Evolutionary conservation across 2,329 filamentous ascomycete genomes (phyloP).

Genomic region (Monosporascus sp.): DNA sequence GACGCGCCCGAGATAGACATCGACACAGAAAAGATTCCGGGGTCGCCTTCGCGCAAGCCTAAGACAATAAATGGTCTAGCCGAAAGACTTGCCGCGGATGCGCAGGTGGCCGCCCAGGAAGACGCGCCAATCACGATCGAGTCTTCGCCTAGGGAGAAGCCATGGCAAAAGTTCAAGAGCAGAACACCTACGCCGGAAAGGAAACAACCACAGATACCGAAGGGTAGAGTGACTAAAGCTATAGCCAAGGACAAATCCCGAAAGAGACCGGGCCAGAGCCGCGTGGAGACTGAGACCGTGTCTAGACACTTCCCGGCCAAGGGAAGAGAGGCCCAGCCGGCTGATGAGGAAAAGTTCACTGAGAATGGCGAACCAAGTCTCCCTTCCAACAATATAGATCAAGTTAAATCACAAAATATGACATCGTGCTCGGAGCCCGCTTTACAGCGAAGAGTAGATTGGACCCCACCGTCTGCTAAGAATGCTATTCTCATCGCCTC

Average conservation of each 20-base stretch:
- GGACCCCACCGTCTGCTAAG: constrained; percentile 59
- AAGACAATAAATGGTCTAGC: constrained; percentile 9
- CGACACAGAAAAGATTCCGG: constrained; percentile 21
- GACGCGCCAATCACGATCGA: constrained; percentile 10
- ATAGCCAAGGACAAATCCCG: constrained; percentile 14
- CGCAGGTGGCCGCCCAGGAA: constrained; percentile 7
- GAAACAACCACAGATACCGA: constrained; percentile 6
- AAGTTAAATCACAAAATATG: not conserved
- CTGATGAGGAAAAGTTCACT: constrained; percentile 1
- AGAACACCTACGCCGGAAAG: constrained; percentile 6
- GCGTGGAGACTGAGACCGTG: constrained; percentile 23
- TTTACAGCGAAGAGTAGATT: constrained; percentile 51
- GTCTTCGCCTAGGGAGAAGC: constrained; percentile 26
- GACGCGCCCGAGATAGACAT: constrained; percentile 27
- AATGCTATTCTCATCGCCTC: constrained; percentile 22
- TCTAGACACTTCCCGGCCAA: constrained; percentile 21
- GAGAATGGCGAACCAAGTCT: not conserved
- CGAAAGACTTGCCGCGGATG: constrained; percentile 6
- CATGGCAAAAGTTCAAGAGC: constrained; percentile 31
- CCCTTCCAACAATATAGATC: not conserved
- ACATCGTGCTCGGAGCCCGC: constrained; percentile 38
- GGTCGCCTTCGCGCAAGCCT: constrained; percentile 16
- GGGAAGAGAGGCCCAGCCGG: constrained; percentile 5
- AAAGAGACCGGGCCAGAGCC: not conserved
- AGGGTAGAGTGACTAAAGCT: constrained; percentile 10